Percentiles rank a stretch among this genome's conserved stretches.
Evolutionary conservation across 768 basidiomycete genomes (phyloP).

Genomic region (Hemileccinum rubropunctum): DNA sequence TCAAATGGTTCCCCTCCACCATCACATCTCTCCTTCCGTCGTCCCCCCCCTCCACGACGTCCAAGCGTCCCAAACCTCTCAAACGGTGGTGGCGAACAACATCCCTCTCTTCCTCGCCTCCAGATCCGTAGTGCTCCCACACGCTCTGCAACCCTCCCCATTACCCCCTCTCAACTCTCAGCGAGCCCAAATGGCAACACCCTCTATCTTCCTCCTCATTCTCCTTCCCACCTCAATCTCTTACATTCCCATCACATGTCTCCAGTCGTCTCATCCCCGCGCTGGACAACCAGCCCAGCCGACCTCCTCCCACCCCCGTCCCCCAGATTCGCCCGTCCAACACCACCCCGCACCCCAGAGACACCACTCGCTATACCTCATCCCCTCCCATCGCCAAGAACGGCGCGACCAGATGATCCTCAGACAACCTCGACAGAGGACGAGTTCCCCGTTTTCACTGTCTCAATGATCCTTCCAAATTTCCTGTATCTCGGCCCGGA

Average conservation of each 20-base stretch:
- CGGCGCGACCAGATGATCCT: slow-evolving; percentile 55
- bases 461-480: slow-evolving; percentile 87
- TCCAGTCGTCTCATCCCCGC: slow-evolving; percentile 43
- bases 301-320: slow-evolving; percentile 41
- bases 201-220: slow-evolving; percentile 34
- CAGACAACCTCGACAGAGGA: slow-evolving; percentile 33
- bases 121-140: slow-evolving; percentile 58
- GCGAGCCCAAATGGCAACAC: slow-evolving; percentile 20
- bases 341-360: slow-evolving; percentile 38
- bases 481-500: slow-evolving; percentile 94
- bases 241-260: slow-evolving; percentile 59
- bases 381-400: slow-evolving; percentile 49
- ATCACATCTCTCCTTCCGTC: slow-evolving; percentile 53
- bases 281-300: slow-evolving; percentile 33
- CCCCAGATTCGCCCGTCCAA: slow-evolving; percentile 22
- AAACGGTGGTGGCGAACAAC: slow-evolving; percentile 44
- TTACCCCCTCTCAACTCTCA: slow-evolving; percentile 28
- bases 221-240: slow-evolving; percentile 62
- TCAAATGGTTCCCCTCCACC: slow-evolving; percentile 64
- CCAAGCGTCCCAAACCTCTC: slow-evolving; percentile 69
- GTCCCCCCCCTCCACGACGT: slow-evolving; percentile 50
- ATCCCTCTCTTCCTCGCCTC: slow-evolving; percentile 50
- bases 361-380: slow-evolving; percentile 33
- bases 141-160: slow-evolving; percentile 60
- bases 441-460: slow-evolving; percentile 66